These are phyloP conservation scores for Domatiomyces globalis DNA, from an alignment of 2,329 filamentous ascomycete species.

Conservation along the genomic window DNA sequence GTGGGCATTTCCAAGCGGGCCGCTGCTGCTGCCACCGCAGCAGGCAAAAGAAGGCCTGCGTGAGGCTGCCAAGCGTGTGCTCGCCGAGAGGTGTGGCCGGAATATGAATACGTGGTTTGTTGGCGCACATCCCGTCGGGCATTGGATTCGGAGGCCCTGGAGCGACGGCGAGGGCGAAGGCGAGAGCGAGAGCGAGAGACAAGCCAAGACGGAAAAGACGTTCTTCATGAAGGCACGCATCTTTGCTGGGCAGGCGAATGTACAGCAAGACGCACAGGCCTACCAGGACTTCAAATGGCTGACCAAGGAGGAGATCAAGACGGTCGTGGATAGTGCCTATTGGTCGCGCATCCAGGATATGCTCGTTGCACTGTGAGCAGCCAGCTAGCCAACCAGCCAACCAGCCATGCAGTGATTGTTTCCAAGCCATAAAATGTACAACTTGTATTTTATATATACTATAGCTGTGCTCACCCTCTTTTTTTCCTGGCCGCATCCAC, in stretches of 20 bases:
- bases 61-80: conserved; percentile 67
- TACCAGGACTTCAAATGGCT: conserved; percentile 89
- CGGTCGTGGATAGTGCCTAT: conserved; percentile 52
- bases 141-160: conserved; percentile 49
- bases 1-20: conserved; percentile 72
- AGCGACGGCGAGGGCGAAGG: conserved; percentile 16
- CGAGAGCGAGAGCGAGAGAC: conserved; percentile 3
- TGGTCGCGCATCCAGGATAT: conserved; percentile 67
- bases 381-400: background rate
- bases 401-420: too few species aligned
- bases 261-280: conserved; percentile 50
- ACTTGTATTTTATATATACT: background rate
- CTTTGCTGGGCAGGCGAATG: conserved; percentile 85
- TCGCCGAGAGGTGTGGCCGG: conserved; percentile 62
- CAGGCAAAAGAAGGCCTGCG: conserved; percentile 26
- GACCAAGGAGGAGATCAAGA: conserved; percentile 70
- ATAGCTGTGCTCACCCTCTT: background rate
- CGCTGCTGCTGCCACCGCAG: conserved; percentile 35
- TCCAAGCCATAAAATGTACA: background rate
- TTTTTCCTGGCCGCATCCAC: background rate
- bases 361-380: conserved; percentile 56
- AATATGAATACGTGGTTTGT: conserved; percentile 99
- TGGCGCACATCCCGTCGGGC: conserved; percentile 74
- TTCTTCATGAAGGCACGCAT: conserved; percentile 97
- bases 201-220: conserved; percentile 44